Base-by-base conservation (phyloP, 805 yeast species). In the Millerozyma acaciae region DNA sequence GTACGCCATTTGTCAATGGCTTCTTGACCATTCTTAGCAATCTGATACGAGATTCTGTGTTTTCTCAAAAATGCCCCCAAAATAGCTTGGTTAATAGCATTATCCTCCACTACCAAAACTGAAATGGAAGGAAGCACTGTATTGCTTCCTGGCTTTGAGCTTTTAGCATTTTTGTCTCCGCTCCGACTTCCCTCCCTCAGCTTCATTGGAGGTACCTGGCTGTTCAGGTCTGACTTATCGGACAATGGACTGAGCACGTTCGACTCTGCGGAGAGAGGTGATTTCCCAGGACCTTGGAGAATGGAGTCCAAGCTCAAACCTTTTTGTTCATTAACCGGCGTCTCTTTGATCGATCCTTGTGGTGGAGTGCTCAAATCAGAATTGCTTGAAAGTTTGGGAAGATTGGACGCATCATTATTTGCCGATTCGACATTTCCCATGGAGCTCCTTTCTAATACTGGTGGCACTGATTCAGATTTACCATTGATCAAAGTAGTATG, bases 101-200 rank as follows among this genome's bases (percentile, higher is more conserved):
- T 93, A 67, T 93, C 99, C 57, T 93, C 99, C 7, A 93, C 98
- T 25, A 93, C 89, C 33, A 93, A 62, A 1, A 93, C 96, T 26
- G 87, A 86, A 26, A 93, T 81, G 40, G 87, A 84, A 0, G 97
- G 96, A 13, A 90, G 70, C 14, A 93, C 89, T 34, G 78, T 81
- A 13, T 73, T 75, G 4, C 75, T 62, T 8, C 74, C 62, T 4
- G 60, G 47, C 26, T 61, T 62, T 17, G 20, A 23, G 10, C 16
- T 16, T 16, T 21, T 30, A n/a, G 27, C 26, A 16, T 13, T 28
- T 21, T 16, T 27, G 6, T 23, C 26, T 7, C 10, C 7, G 13
- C 6, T 10, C 6, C 26, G 7, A n/a, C 10, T n/a, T 7, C 26
- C 26, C n/a, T n/a, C n/a, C n/a, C n/a, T n/a, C n/a, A n/a, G n/a